Evolutionary conservation across 768 basidiomycete species (phyloP), one percentile per base, ranked within the genome.

Genomic region (Macrocybe gigantea): DNA sequence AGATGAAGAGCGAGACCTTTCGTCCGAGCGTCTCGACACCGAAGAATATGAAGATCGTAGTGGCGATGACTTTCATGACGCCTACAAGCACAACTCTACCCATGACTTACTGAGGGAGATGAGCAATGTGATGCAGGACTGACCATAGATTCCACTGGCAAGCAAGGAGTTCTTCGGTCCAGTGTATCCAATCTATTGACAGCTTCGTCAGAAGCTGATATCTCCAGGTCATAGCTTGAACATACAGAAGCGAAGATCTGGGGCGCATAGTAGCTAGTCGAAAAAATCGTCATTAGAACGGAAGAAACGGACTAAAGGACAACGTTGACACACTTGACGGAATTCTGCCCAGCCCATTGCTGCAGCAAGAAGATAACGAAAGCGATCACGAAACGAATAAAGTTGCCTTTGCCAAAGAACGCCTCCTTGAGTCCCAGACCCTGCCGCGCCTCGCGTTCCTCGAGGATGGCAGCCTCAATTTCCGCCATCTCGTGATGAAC

Each of bases 311-410:
- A 34, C 43, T 2, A 41, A 9, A 1, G n/a, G 29, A 30, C 5
- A 45, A 5, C 13, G 30, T 36, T 8, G 53, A 55, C 70, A 33
- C 49, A 77, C 72, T 69, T 71, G 53, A 92, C 84, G 0, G 84
- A 83, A 65, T 93, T 89, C 61, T 92, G 90, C 1, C 91, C 91
- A 41, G 78, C 75, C 83, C 83, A 90, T 60, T 92, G 88, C 55
- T 92, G 90, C 6, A 90, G 68, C 50, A 86, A 60, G 70, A 91
- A 90, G 51, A 90, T 87, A 29, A 76, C 63, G 54, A 88, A 82
- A 1, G 91, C 90, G 56, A 93, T 90, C n/a, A 85, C 67, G 69
- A 93, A 93, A 15, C 92, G 83, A 50, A 83, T 68, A 40, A 80
- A 76, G 66, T 92, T 92, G 41, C 92, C 91, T 60, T 86, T 87